Percentiles rank a stretch among this genome's conserved stretches.
Conservation (phyloP, 208 protist genomes). For the Vickermania ingenoplastis region DNA sequence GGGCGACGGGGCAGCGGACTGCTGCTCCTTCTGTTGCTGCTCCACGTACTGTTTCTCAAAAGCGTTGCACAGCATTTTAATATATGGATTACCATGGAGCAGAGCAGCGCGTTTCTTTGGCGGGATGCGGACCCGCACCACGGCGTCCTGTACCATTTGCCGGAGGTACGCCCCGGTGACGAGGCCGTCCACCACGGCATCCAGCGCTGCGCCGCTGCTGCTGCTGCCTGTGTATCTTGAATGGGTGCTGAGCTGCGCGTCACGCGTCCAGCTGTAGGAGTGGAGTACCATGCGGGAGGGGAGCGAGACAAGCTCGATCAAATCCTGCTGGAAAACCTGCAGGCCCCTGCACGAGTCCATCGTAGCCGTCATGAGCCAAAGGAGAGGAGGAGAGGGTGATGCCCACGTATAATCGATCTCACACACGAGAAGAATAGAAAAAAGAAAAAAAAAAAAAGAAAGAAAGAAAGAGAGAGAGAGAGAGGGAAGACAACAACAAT, state of each 20-base stretch:
- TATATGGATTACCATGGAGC: slow-evolving; percentile 40
- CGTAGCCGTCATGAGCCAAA: too few species aligned
- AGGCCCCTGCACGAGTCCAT: background rate
- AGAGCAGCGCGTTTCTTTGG: slow-evolving; percentile 26
- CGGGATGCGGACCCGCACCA: slow-evolving; percentile 57
- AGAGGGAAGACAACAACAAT: too few species aligned
- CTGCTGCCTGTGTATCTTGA: background rate
- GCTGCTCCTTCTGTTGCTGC: slow-evolving; percentile 7
- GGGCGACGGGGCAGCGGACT: background rate
- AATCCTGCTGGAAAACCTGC: slow-evolving; percentile 38
- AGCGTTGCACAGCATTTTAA: slow-evolving; percentile 10
- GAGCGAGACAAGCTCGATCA: slow-evolving; percentile 50
- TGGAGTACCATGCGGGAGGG: slow-evolving; percentile 15
- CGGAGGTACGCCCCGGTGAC: slow-evolving; percentile 44
- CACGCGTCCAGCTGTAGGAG: background rate
- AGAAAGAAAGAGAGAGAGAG: too few species aligned
- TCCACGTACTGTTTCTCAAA: slow-evolving; percentile 6
- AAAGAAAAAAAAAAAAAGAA: too few species aligned
- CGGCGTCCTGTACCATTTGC: slow-evolving; percentile 21
- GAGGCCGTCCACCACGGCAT: slow-evolving; percentile 12
- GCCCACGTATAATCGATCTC: too few species aligned
- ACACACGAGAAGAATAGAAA: too few species aligned
- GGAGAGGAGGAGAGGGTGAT: too few species aligned
- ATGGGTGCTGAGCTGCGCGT: background rate
- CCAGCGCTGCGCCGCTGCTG: slow-evolving; percentile 1